A percentile compares a stretch with the other conserved stretches of the same genome.
Evolutionary conservation across 108 stramenopile genomes (phyloP).

Genomic region (Heterococcus sp.): DNA sequence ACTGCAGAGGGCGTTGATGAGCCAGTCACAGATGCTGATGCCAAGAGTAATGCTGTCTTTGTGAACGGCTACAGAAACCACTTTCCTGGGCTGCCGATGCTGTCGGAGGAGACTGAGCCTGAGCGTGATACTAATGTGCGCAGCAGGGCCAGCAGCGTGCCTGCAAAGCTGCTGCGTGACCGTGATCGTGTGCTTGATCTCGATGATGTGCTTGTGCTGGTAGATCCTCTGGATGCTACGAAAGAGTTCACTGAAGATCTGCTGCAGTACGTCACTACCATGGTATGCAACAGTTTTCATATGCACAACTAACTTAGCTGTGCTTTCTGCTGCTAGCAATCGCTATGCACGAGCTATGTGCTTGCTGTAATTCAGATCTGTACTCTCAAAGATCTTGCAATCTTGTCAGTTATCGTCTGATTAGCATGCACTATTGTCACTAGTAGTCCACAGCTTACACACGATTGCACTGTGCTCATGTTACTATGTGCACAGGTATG

Average conservation of each 20-base stretch:
- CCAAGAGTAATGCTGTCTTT: slow-evolving; percentile 27
- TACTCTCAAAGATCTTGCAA: too few relatives aligned
- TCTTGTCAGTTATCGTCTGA: too few relatives aligned
- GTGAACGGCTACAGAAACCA: not conserved
- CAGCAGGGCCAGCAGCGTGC: too few relatives aligned
- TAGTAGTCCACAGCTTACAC: too few relatives aligned
- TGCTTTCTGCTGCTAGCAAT: too few relatives aligned
- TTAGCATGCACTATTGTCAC: too few relatives aligned
- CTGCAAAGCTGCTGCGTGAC: not conserved
- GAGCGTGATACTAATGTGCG: slow-evolving; percentile 3
- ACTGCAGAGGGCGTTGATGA: slow-evolving; percentile 46
- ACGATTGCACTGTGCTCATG: too few relatives aligned
- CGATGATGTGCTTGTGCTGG: slow-evolving; percentile 10
- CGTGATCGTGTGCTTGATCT: slow-evolving; percentile 13
- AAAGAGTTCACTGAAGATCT: slow-evolving; percentile 48
- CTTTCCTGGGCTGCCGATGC: slow-evolving; percentile 23
- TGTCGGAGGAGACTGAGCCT: slow-evolving; percentile 46
- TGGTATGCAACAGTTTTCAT: slow-evolving; percentile 9
- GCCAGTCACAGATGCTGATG: slow-evolving; percentile 43
- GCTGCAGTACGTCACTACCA: slow-evolving; percentile 42
- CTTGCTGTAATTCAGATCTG: too few relatives aligned
- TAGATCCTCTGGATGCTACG: slow-evolving; percentile 45
- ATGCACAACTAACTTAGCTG: too few relatives aligned
- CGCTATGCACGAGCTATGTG: too few relatives aligned
- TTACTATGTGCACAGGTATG: slow-evolving; percentile 18